Conservation (phyloP, 305 asterid genomes). For the Plantago lanceolata region DNA sequence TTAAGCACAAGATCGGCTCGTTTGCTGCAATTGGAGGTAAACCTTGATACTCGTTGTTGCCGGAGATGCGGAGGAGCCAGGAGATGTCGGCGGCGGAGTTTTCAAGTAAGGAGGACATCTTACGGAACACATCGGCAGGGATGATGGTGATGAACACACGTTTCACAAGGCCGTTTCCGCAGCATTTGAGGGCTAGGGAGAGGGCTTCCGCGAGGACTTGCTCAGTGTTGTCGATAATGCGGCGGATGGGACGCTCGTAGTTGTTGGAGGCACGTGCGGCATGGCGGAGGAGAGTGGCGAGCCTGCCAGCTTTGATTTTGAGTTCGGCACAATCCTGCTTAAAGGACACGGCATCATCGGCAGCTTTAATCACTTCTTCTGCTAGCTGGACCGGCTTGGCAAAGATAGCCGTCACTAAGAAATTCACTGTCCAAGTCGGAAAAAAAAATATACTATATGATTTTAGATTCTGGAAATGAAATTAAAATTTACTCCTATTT, state of each 20-base stretch:
- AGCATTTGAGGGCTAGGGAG: constrained; percentile 54
- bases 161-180: constrained; percentile 65
- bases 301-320: constrained; percentile 48
- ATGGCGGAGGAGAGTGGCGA: constrained; percentile 49
- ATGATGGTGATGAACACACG: constrained; percentile 72
- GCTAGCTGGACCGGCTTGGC: constrained; percentile 54
- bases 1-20: constrained; percentile 68
- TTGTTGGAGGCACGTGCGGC: constrained; percentile 54
- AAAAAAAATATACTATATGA: no score
- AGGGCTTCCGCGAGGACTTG: constrained; percentile 59
- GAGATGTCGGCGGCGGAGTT: constrained; percentile 80
- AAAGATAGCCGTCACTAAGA: constrained; percentile 44
- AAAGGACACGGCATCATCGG: constrained; percentile 45
- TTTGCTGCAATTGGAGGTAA: constrained; percentile 85
- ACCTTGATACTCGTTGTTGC: constrained; percentile 46
- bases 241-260: constrained; percentile 53
- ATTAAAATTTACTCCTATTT: no score
- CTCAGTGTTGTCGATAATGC: constrained; percentile 52
- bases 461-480: no score
- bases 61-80: constrained; percentile 63
- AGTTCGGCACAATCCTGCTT: constrained; percentile 53
- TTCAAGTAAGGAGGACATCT: constrained; percentile 54
- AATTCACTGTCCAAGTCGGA: no score
- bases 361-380: constrained; percentile 45
- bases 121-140: constrained; percentile 64